Percentiles rank a stretch among this genome's conserved stretches.
Evolutionary conservation across 768 basidiomycete genomes (phyloP).

Genomic region (Strobilomyces confusus): DNA sequence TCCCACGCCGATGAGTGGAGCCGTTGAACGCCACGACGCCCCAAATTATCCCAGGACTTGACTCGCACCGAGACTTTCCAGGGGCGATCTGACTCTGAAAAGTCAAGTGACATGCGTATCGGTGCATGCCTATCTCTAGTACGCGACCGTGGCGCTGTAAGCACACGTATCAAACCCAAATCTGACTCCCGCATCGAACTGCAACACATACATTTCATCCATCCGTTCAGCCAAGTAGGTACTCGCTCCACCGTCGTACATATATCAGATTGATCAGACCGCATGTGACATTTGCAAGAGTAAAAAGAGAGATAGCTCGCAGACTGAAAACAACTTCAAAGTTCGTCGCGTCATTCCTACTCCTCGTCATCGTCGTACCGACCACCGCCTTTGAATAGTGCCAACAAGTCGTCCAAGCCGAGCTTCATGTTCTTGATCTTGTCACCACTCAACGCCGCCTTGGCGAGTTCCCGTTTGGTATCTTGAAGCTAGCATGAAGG

Average conservation of each 20-base stretch:
- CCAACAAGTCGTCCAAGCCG: conserved; percentile 81
- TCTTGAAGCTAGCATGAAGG: conserved; percentile 64
- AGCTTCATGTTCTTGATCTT: conserved; percentile 83
- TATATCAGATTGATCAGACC: neutral
- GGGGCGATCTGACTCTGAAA: no score
- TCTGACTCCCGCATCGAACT: no score
- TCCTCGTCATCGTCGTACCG: conserved; percentile 39
- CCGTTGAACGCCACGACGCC: no score
- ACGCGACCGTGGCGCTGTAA: no score
- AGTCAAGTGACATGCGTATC: no score
- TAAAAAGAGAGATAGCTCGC: neutral
- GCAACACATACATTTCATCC: neutral
- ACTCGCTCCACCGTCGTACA: neutral
- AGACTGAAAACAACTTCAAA: no score
- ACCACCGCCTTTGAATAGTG: conserved; percentile 62
- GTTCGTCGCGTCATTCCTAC: neutral
- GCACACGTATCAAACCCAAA: no score
- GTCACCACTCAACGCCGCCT: conserved; percentile 83
- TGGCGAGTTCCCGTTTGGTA: conserved; percentile 81
- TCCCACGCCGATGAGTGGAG: no score
- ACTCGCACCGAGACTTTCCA: no score
- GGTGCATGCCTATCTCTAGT: no score
- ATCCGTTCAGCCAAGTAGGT: neutral
- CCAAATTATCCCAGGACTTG: no score
- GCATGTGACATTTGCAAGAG: neutral